Conservation (phyloP, 2,329 filamentous ascomycete genomes). For the Fusarium veterinarium region DNA sequence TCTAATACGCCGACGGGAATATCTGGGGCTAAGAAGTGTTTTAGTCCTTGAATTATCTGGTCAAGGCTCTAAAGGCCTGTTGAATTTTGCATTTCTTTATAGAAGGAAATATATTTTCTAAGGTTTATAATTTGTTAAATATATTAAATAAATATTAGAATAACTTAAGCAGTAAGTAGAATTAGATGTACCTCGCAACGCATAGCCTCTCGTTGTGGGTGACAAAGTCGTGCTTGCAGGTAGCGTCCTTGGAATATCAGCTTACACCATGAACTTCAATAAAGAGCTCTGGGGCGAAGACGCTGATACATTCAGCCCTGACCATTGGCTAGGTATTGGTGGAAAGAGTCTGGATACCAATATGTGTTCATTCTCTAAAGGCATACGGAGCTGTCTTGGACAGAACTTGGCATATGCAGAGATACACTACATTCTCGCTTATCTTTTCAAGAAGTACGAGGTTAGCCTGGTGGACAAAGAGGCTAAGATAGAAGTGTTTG, state of each 20-base stretch:
- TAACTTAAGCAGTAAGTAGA: too few species aligned
- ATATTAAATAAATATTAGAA: too few species aligned
- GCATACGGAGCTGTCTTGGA: not conserved
- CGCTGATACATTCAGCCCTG: accelerated
- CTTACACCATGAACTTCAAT: not conserved
- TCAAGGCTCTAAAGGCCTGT: too few species aligned
- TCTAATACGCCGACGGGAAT: not conserved
- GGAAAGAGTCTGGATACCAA: not conserved
- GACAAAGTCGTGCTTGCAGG: not conserved
- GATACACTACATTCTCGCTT: not conserved
- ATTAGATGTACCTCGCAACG: not conserved
- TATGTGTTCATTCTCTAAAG: not conserved
- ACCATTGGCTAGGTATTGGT: not conserved
- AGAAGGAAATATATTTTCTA: too few species aligned
- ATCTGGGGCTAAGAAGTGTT: too few species aligned
- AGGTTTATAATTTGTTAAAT: too few species aligned
- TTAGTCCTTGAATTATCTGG: too few species aligned
- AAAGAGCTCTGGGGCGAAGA: not conserved
- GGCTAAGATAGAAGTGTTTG: not conserved
- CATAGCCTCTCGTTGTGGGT: not conserved
- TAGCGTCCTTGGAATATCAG: not conserved
- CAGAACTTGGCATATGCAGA: not conserved
- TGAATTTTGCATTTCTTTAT: too few species aligned
- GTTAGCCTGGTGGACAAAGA: not conserved
- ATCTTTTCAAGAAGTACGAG: not conserved